Conservation (phyloP, 176 grass and related monocot species). For the Triticum urartu region DNA sequence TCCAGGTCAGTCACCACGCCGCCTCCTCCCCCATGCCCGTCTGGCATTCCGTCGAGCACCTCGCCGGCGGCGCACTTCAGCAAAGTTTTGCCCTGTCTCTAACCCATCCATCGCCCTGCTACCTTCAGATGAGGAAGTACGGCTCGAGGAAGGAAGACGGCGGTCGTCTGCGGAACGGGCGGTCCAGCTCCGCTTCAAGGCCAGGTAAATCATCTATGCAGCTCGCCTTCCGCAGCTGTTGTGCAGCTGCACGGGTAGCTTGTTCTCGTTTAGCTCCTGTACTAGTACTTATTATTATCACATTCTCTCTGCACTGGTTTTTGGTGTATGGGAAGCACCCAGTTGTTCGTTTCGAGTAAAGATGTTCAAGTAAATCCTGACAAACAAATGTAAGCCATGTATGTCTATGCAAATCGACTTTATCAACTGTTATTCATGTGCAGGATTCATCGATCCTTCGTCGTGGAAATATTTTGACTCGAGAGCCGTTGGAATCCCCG, state of each 20-base stretch:
- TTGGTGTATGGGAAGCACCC: background rate
- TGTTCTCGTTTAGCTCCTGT: background rate
- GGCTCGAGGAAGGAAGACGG: conserved; percentile 15
- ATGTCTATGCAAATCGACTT: background rate
- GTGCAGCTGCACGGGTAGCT: background rate
- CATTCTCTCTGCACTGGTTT: background rate
- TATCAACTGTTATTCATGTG: background rate
- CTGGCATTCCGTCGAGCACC: conserved; percentile 56
- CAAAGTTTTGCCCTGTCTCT: background rate
- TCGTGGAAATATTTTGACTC: conserved; percentile 63
- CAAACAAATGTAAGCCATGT: background rate
- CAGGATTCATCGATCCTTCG: conserved; percentile 66
- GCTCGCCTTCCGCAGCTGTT: background rate
- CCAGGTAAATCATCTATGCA: conserved; percentile 34
- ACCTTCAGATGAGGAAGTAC: conserved; percentile 39
- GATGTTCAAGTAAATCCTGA: background rate
- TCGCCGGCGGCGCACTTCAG: background rate
- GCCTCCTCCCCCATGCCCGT: background rate
- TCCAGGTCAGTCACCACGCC: conserved; percentile 43
- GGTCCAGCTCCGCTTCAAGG: conserved; percentile 17
- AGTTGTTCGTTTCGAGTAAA: background rate
- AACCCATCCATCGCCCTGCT: background rate
- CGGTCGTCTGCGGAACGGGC: background rate
- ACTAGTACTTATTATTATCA: background rate
- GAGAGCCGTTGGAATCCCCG: conserved; percentile 49